phyloP scores from a whole-genome alignment of 1,139 yeast genomes.

The Diutina ranongensis region DNA sequence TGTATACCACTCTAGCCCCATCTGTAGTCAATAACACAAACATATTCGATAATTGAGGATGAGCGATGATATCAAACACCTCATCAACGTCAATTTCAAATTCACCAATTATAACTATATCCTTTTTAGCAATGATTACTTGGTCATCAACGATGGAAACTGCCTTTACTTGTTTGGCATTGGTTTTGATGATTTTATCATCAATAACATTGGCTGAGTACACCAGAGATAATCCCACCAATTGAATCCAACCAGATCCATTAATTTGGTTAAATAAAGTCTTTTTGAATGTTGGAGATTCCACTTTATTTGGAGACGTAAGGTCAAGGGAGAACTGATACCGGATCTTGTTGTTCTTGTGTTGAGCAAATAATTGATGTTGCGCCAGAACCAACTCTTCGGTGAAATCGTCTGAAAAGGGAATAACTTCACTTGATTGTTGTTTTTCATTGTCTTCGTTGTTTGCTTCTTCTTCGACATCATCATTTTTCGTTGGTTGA shows the following conservation, averaged over 20 bases:
- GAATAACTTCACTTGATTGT: neutral
- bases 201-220: neutral
- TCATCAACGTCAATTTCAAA: neutral
- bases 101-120: neutral
- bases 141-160: neutral
- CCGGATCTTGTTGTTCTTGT: constrained; percentile 21
- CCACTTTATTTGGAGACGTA: neutral
- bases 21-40: neutral
- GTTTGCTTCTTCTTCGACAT: neutral
- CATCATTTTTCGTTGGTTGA: neutral
- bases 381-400: constrained; percentile 15
- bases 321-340: neutral
- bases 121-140: neutral
- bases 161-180: neutral
- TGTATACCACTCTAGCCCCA: neutral
- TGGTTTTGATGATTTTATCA: neutral
- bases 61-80: neutral
- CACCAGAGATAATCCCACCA: neutral
- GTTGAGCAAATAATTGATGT: constrained; percentile 27
- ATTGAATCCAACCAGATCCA: neutral
- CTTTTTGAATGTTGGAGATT: neutral
- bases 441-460: neutral
- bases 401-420: neutral
- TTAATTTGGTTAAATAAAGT: too few species aligned
- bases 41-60: neutral